Percentiles rank a stretch among this genome's conserved stretches.
Evolutionary conservation across 2,329 filamentous ascomycete species (phyloP).

Genomic region (Botrytis cinerea): DNA sequence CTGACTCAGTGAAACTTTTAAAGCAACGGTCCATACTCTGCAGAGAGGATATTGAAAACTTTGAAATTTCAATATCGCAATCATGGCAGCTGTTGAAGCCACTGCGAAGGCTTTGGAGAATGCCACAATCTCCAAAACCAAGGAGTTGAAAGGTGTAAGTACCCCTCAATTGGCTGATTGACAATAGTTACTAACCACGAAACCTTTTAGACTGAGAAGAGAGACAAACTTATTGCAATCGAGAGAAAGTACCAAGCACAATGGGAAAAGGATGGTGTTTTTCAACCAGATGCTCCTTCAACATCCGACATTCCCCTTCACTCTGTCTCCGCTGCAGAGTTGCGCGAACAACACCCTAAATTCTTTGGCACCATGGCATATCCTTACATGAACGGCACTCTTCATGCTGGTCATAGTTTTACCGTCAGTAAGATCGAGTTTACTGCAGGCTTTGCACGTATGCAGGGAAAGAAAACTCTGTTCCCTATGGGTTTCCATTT

Average conservation of each 20-base stretch:
- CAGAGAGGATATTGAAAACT: conserved; percentile 22
- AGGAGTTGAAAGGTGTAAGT: conserved; percentile 60
- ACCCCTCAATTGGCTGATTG: conserved; percentile 29
- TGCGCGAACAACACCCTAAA: conserved; percentile 82
- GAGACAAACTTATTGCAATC: conserved; percentile 75
- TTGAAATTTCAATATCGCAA: conserved; percentile 32
- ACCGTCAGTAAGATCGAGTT: conserved; percentile 94
- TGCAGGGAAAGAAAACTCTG: conserved; percentile 84
- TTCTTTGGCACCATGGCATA: conserved; percentile 83
- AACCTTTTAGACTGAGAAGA: conserved; percentile 72
- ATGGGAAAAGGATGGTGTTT: conserved; percentile 77
- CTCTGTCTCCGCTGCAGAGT: conserved; percentile 70
- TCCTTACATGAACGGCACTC: conserved; percentile 82
- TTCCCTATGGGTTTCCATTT: conserved; percentile 95
- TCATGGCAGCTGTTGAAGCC: conserved; percentile 48
- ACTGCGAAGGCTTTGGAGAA: conserved; percentile 51
- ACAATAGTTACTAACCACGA: conserved; percentile 33
- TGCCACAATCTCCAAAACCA: conserved; percentile 58
- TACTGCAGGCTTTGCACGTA: conserved; percentile 78
- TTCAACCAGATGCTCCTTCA: conserved; percentile 83
- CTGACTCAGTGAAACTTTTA: conserved; percentile 28
- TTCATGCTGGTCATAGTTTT: conserved; percentile 92
- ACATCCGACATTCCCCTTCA: conserved; percentile 74
- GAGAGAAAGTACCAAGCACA: conserved; percentile 91
- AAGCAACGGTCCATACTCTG: conserved; percentile 12